Conservation (phyloP, 192 early-diverging fungal species). For the Geranomyces michiganensis region DNA sequence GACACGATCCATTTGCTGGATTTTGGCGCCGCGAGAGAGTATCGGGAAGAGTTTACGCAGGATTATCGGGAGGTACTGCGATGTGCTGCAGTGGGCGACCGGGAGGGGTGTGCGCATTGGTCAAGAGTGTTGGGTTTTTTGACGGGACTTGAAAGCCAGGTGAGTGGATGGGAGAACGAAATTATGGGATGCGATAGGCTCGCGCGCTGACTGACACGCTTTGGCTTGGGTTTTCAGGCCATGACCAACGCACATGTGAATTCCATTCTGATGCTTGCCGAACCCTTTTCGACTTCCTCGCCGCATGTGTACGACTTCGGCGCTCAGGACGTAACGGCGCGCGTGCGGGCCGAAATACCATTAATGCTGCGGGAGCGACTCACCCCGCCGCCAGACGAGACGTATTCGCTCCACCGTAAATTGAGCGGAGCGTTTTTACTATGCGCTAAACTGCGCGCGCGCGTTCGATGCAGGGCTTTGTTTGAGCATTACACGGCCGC, state of each 20-base stretch:
- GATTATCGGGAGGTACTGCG: conserved; percentile 75
- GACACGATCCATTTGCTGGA: conserved; percentile 85
- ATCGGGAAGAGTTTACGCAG: conserved; percentile 71
- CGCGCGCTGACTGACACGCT: not conserved
- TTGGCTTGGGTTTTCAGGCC: conserved; percentile 39
- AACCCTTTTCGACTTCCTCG: conserved; percentile 67
- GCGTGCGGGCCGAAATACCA: conserved; percentile 87
- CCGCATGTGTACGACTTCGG: conserved; percentile 75
- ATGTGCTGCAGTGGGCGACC: conserved; percentile 72
- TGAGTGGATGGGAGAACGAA: conserved; percentile 32
- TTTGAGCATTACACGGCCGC: conserved; percentile 30
- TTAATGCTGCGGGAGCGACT: conserved; percentile 92
- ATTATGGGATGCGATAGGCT: no score
- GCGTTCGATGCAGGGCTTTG: conserved; percentile 48
- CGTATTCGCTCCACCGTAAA: conserved; percentile 93
- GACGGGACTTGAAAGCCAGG: conserved; percentile 87
- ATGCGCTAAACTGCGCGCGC: conserved; percentile 77
- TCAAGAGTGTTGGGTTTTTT: conserved; percentile 86
- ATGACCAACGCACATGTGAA: conserved; percentile 89
- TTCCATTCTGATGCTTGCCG: conserved; percentile 82
- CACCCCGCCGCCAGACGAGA: conserved; percentile 98
- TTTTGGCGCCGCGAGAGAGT: conserved; percentile 91
- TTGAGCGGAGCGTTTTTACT: conserved; percentile 90
- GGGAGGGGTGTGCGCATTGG: conserved; percentile 73
- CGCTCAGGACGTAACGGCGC: conserved; percentile 76